Conservation (phyloP, 306 rosid species). For the Astragalus membranaceus region DNA sequence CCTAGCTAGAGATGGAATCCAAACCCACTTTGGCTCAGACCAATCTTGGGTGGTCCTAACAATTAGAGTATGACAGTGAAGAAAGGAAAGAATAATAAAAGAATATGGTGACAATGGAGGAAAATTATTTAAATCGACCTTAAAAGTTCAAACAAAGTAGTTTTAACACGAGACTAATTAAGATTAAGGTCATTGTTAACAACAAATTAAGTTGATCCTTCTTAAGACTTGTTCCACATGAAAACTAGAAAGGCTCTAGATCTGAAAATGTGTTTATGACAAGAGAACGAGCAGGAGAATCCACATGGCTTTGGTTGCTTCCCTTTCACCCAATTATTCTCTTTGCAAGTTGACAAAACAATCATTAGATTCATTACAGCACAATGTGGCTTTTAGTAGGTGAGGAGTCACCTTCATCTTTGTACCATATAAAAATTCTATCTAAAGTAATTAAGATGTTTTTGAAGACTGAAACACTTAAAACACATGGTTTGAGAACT, state of each 20-base stretch:
- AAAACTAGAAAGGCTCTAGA: neutral
- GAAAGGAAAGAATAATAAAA: too few species aligned
- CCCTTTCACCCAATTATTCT: slow-evolving; percentile 2
- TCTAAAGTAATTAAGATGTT: neutral
- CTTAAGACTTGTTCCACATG: neutral
- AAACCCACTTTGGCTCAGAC: too few species aligned
- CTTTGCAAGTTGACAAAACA: neutral
- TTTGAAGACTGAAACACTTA: neutral
- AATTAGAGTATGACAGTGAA: too few species aligned
- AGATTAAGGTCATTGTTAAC: neutral
- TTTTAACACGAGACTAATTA: neutral
- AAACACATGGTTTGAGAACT: neutral
- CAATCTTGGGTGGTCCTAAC: too few species aligned
- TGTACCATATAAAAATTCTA: neutral
- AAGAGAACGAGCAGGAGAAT: neutral
- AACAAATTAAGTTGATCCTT: neutral
- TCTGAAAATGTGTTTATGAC: neutral
- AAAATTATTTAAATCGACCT: neutral
- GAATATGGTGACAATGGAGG: neutral
- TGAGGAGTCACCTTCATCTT: slow-evolving; percentile 7
- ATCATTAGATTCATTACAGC: neutral
- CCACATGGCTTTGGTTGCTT: slow-evolving; percentile 4
- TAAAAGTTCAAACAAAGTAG: neutral
- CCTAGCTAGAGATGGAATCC: too few species aligned
- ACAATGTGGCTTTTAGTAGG: neutral